phyloP scores from a whole-genome alignment of 2,329 filamentous ascomycete genomes.

The Allantophomopsis cytisporea region DNA sequence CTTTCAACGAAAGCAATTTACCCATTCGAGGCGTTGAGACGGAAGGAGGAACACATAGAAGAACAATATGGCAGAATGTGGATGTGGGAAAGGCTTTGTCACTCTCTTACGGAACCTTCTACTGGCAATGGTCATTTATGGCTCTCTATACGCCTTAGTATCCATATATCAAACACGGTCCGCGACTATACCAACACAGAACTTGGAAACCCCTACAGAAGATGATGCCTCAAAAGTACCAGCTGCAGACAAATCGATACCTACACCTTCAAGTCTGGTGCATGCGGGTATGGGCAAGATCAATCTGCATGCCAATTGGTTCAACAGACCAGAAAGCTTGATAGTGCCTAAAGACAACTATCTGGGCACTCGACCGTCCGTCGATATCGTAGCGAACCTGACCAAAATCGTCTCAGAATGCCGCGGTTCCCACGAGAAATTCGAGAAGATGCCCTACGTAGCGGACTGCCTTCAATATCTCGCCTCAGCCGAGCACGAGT shows the following conservation, averaged over 20 bases:
- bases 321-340: constrained; percentile 34
- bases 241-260: neutral
- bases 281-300: constrained; percentile 30
- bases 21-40: too few relatives aligned
- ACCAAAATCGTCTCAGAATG: constrained; percentile 36
- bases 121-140: constrained; percentile 26
- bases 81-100: constrained; percentile 10
- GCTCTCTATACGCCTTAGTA: constrained; percentile 24
- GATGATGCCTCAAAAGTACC: neutral
- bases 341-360: constrained; percentile 36
- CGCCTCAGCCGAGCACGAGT: constrained; percentile 30
- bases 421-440: constrained; percentile 32
- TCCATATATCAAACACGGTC: constrained; percentile 24
- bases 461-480: constrained; percentile 37
- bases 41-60: too few relatives aligned
- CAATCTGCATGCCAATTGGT: constrained; percentile 36
- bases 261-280: constrained; percentile 18
- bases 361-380: constrained; percentile 32
- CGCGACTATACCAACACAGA: constrained; percentile 11
- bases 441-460: constrained; percentile 40
- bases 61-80: constrained; percentile 1
- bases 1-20: too few relatives aligned
- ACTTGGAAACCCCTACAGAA: neutral
- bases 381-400: constrained; percentile 37
- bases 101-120: constrained; percentile 26